Evolutionary conservation across 2,329 filamentous ascomycete genomes (phyloP).

Genomic region (Apiospora rasikravindrae): DNA sequence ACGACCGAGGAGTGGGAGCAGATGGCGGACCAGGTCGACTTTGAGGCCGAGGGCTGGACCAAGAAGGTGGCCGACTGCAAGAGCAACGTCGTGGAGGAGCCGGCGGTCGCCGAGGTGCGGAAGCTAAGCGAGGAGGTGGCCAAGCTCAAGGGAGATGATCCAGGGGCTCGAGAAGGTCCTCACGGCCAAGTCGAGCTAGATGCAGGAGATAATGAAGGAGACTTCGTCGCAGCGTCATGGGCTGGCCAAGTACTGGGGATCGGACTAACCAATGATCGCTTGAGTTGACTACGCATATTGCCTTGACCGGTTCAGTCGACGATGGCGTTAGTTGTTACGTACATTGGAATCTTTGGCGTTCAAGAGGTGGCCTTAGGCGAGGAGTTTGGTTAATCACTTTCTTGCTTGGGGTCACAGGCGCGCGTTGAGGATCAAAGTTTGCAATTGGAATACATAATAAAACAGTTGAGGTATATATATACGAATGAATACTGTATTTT

Average conservation of each 20-base stretch:
- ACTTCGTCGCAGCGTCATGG: background rate
- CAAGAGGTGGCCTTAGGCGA: background rate
- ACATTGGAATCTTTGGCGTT: background rate
- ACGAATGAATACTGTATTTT: too few relatives aligned
- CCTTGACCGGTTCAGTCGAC: too few relatives aligned
- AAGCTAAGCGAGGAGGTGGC: slow-evolving; percentile 64
- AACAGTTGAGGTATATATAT: background rate
- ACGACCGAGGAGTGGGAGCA: slow-evolving; percentile 93
- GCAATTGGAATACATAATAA: background rate
- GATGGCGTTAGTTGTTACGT: background rate
- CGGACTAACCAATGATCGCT: background rate
- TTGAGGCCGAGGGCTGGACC: slow-evolving; percentile 84
- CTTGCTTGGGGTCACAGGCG: background rate
- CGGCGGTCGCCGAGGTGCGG: slow-evolving; percentile 71
- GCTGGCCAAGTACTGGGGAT: background rate
- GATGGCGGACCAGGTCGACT: slow-evolving; percentile 71
- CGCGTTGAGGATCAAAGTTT: background rate
- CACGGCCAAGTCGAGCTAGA: slow-evolving; percentile 23
- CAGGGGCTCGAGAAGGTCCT: slow-evolving; percentile 26
- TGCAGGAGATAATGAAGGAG: slow-evolving; percentile 9
- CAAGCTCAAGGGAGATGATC: slow-evolving; percentile 56
- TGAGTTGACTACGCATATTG: background rate
- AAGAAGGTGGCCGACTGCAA: slow-evolving; percentile 78
- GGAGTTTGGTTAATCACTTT: background rate
- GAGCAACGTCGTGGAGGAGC: slow-evolving; percentile 83